Conservation (phyloP, 2,329 filamentous ascomycete genomes). For the Penicillium verrucosum region DNA sequence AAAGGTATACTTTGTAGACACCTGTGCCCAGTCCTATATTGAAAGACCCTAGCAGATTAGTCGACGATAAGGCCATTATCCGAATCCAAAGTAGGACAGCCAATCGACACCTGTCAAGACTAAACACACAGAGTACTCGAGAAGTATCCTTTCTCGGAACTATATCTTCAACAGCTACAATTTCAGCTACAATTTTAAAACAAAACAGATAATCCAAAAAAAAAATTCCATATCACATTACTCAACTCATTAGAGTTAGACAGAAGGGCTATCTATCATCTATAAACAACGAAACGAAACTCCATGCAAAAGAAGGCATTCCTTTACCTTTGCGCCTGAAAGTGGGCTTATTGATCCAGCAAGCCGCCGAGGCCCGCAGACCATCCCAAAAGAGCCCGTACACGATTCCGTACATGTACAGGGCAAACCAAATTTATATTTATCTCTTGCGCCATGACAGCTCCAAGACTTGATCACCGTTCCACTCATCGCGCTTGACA, state of each 20-base stretch:
- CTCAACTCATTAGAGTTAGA: constrained; percentile 13
- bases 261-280: constrained; percentile 21
- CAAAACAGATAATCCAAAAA: constrained; percentile 1
- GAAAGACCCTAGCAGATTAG: neutral
- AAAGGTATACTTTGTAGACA: neutral
- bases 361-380: constrained; percentile 1
- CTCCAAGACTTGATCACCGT: constrained; percentile 41
- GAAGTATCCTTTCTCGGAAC: neutral
- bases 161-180: neutral
- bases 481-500: constrained; percentile 45
- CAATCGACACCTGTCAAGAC: neutral
- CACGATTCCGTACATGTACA: constrained; percentile 7
- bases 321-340: constrained; percentile 19
- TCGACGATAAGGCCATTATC: neutral
- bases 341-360: neutral
- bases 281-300: constrained; percentile 23
- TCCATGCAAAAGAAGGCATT: constrained; percentile 16
- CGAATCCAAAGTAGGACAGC: neutral
- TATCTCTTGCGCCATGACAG: constrained; percentile 35
- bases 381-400: constrained; percentile 3
- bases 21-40: too few relatives aligned
- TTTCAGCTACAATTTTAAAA: neutral
- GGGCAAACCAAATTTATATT: constrained; percentile 2
- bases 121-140: too few relatives aligned
- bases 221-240: constrained; percentile 23